Base-by-base conservation (phyloP, 2,329 filamentous ascomycete genomes). In the Fusarium nisikadoi region DNA sequence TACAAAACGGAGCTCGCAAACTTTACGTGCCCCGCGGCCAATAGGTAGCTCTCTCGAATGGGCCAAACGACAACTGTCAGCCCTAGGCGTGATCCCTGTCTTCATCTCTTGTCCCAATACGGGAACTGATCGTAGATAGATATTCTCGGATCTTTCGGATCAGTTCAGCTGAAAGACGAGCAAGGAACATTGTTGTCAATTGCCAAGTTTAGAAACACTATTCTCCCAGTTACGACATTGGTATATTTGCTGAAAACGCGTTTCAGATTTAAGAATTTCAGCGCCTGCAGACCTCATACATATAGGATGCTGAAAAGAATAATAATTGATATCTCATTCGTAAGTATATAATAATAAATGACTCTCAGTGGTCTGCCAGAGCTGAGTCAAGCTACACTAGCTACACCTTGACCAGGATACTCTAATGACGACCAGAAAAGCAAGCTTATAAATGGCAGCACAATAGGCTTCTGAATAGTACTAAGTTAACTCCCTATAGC, bases 391-490 rank as follows among this genome's bases (percentile, higher is more conserved):
- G 8, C 19, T 5, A 46, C 19, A 46, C 20, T 0, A 20, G 8
- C 19, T 5, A 46, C 19, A 46, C 20, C 0, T 8, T 10, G 12
- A 29, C 25, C 29, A 20, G 0, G 8, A 27, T 45, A 3, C 11
- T 9, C 8, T 12, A 20, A 46, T 20, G 3, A 27, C 19, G 19
- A n/a, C 2, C 8, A 29, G 19, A 20, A 27, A 29, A 16, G 27
- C 13, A 31, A 20, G 8, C 29, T 47, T 16, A 29, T 14, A 20
- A 9, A 20, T 20, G 25, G 3, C 8, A 29, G 25, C 5, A 2
- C 0, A n/a, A 29, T 19, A 5, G 11, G 12, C 8, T 13, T n/a
- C 2, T 27, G 12, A 16, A 12, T 27, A 29, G n/a, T 13, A 13
- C 38, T 13, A n/a, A 41, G 12, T 8, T n/a, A 8, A 41, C 20